Base-by-base conservation (phyloP, 805 yeast genomes). In the Ogataea henricii region DNA sequence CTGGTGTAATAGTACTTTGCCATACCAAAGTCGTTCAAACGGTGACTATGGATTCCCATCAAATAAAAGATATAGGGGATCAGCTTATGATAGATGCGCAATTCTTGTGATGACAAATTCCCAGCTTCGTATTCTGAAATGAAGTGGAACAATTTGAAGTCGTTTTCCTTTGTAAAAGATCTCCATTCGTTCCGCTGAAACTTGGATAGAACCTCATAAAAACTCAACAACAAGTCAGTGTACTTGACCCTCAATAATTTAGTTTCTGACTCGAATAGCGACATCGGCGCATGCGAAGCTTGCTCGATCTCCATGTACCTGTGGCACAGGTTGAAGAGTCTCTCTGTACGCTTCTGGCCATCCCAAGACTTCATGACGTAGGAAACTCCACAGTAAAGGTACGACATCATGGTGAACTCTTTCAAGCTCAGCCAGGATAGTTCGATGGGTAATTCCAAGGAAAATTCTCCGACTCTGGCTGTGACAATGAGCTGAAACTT, bases 371-470 rank as follows among this genome's bases (percentile, higher is more conserved):
- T 73, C 13, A 58, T 56, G 17, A 75, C 50, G 26, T 70, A 67
- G 6, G 68, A 58, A 5, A 77, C 56, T 2, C 77, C 81, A 30
- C 73, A 67, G n/a, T 71, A 55, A 37, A 74, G 69, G 53, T 73
- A 74, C 18, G 73, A 63, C 36, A 68, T 45, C 17, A 73, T 63
- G 7, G 69, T 66, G 55, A 72, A 74, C 47, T 76, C 79, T 35
- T 69, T 71, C 4, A 73, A 64, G 12, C 68, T 64, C 10, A 76
- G 46, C 80, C 82, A 77, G 16, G 58, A 57, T 1, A 74, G 53
- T 18, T 62, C 56, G 14, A 64, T 21, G 3, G 67, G 54, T 50
- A 71, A 14, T 43, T 41, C 38, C 16, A 48, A 6, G 7, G 17
- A 9, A 4, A 25, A 20, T 1, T 32, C 23, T 5, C 23, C 40